Conservation (phyloP, 2,329 filamentous ascomycete genomes). For the Sporothrix luriei region DNA sequence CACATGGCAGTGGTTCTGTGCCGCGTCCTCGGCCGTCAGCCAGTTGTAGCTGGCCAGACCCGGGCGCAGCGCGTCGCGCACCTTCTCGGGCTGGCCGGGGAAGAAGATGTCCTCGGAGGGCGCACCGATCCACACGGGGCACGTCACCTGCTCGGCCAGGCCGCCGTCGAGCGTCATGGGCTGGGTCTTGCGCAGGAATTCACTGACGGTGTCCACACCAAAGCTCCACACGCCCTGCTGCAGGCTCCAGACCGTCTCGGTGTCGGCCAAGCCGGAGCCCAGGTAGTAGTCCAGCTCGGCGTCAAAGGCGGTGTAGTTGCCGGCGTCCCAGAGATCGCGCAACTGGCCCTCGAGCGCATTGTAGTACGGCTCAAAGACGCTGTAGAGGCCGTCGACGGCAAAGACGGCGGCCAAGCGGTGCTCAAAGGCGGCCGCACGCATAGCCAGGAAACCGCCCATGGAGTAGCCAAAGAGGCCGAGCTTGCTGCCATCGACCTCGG, state of each 20-base stretch:
- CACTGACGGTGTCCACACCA: constrained; percentile 34
- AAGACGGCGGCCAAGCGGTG: constrained; percentile 47
- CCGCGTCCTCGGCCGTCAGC: constrained; percentile 35
- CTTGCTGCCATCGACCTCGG: constrained; percentile 42
- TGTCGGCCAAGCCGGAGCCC: neutral
- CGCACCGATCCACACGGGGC: constrained; percentile 31
- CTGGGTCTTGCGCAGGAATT: constrained; percentile 26
- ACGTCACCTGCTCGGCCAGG: constrained; percentile 25
- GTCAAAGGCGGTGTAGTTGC: constrained; percentile 24
- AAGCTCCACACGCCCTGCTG: constrained; percentile 45
- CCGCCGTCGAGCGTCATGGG: constrained; percentile 30
- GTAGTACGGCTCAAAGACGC: constrained; percentile 36
- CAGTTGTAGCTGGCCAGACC: constrained; percentile 35
- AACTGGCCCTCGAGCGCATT: neutral
- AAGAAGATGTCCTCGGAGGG: constrained; percentile 31
- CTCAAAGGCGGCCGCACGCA: constrained; percentile 50
- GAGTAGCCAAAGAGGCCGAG: constrained; percentile 48
- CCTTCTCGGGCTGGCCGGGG: constrained; percentile 33
- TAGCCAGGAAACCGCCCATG: constrained; percentile 47
- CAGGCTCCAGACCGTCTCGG: constrained; percentile 40
- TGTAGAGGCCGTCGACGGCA: constrained; percentile 47
- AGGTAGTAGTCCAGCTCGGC: constrained; percentile 16
- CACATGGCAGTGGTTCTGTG: constrained; percentile 38
- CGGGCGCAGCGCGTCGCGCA: constrained; percentile 35
- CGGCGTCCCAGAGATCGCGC: neutral